Evolutionary conservation across 208 protist genomes (phyloP), one percentile per base, ranked within the genome.

Genomic region (Trypanosoma congolense): DNA sequence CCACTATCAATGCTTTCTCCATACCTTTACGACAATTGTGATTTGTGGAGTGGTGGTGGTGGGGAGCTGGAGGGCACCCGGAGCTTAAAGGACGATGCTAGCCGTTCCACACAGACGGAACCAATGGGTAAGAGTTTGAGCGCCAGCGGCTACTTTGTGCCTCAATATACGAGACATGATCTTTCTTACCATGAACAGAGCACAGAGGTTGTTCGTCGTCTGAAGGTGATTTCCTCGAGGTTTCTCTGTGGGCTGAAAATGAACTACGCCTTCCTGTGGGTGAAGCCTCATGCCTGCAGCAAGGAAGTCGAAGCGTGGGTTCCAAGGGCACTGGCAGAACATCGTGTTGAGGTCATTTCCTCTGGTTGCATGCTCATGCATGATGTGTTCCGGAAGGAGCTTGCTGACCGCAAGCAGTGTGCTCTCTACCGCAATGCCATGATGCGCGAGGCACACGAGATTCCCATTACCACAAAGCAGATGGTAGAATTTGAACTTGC

Each of bases 211-310:
- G 46, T 80, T n/a, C 61, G 57, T 5, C 57, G 57, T 16, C 43
- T 80, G n/a, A 65, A 68, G 48, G 55, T 55, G 2, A 58, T 75
- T 21, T 56, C 70, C 40, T 61, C 53, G 19, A 64, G 55, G 2
- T 51, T 62, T n/a, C 44, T 41, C 31, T 66, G 73, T 35, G 66
- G 6, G 29, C 48, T 56, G 41, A 53, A 52, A 36, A 67, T 74
- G 50, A 86, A 91, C 49, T 75, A 87, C 47, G 88, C 74, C 16
- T 89, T 95, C 44, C 10, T 95, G 21, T 92, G 85, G 76, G 58
- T 95, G 36, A 81, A 90, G 51, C 88, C 88, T 10, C 71, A 77
- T 54, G 78, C 73, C 19, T 56, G 61, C 28, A 92, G 67, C 3
- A 25, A 67, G 1, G 52, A 53, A 31, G 65, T 92, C 0, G 33